Base-by-base conservation (phyloP, 768 basidiomycete species). In the Kwoniella newhampshirensis region DNA sequence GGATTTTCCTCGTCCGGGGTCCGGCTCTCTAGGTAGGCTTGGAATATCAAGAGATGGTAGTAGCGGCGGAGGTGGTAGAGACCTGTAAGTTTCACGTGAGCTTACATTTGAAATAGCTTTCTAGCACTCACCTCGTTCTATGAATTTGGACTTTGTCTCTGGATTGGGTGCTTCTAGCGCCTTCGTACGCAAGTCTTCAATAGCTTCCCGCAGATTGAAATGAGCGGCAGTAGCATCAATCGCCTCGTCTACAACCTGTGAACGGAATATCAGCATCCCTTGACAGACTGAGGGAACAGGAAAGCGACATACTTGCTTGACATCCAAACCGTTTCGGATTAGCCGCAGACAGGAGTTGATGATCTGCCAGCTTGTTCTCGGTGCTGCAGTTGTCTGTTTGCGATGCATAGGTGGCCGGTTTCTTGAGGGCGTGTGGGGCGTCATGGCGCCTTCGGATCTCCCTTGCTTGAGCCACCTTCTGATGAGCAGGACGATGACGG, bases 281-380 rank as follows among this genome's bases (percentile, higher is more conserved):
- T n/a, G n/a, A n/a, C n/a, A 9, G 18, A 23, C 39, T 47, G 25
- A 8, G 17, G 8, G 30, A 21, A n/a, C 5, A 41, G 7, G 28
- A 13, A 32, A 18, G 25, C 12, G 17, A 61, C 68, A 51, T 23
- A 75, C 82, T 58, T 81, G 82, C 77, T 98, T 99, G 27, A 97
- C 89, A 13, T 84, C 82, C 20, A 87, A 83, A 0, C 96, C 93
- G 71, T 86, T 87, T 43, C 91, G 84, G 47, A 94, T 83, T 15
- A 97, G 89, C 35, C 91, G 84, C 26, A 94, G 71, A 57, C 59
- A 79, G 51, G 91, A 94, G 70, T 96, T 92, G 75, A 97, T 90
- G 35, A 90, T 68, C 60, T 75, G 74, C 75, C 68, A 73, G 28
- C 66, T 68, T 21, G 58, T 51, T 49, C 48, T 54, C 12, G 49